These are phyloP conservation scores for Ophiostoma perfectum DNA, from an alignment of 2,329 filamentous ascomycete species.

Conservation along the genomic window DNA sequence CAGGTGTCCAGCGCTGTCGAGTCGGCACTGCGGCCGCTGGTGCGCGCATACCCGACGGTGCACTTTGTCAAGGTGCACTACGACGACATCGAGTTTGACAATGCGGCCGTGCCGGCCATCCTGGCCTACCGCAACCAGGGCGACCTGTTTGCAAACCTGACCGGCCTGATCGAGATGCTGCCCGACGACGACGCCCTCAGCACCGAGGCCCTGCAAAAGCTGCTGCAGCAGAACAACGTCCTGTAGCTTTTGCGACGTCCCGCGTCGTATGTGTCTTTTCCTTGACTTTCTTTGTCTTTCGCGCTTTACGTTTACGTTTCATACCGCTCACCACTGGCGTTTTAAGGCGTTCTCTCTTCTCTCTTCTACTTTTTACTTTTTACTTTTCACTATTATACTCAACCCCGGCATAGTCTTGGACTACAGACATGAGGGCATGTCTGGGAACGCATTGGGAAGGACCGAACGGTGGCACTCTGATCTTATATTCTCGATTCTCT, in stretches of 20 bases:
- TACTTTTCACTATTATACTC: neutral
- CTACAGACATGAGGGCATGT: neutral
- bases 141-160: constrained; percentile 84
- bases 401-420: neutral
- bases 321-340: constrained; percentile 2
- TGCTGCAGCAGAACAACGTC: constrained; percentile 51
- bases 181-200: constrained; percentile 59
- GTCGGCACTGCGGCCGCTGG: constrained; percentile 68
- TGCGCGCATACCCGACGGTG: constrained; percentile 61
- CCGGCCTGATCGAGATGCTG: constrained; percentile 81
- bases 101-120: constrained; percentile 78
- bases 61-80: constrained; percentile 90
- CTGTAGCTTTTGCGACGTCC: constrained; percentile 34
- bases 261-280: neutral
- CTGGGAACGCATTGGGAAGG: neutral
- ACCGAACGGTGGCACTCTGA: neutral
- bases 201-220: constrained; percentile 46
- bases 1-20: constrained; percentile 74
- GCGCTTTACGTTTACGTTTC: constrained; percentile 7
- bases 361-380: neutral
- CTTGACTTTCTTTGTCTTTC: neutral
- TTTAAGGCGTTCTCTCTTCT: neutral
- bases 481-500: neutral
- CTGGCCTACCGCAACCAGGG: constrained; percentile 82
- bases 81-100: constrained; percentile 89